Conservation (phyloP, 208 protist species). For the Trypanosoma melophagium region DNA sequence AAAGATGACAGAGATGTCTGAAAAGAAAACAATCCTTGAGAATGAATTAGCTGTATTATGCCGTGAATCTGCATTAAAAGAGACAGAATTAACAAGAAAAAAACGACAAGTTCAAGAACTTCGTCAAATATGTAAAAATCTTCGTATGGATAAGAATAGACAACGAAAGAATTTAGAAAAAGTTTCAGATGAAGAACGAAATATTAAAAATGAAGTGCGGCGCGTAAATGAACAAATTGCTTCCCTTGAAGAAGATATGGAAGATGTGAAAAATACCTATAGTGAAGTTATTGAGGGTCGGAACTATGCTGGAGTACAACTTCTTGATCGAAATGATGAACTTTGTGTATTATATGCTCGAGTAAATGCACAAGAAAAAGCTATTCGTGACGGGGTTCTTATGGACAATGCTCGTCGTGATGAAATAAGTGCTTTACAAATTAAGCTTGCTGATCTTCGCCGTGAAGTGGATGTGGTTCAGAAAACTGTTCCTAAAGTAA, state of each 20-base stretch:
- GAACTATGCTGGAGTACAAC: slow-evolving; percentile 94
- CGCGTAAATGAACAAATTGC: slow-evolving; percentile 92
- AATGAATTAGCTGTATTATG: slow-evolving; percentile 92
- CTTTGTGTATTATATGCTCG: slow-evolving; percentile 94
- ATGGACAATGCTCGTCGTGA: slow-evolving; percentile 81
- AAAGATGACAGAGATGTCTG: slow-evolving; percentile 92
- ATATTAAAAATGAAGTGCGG: slow-evolving; percentile 88
- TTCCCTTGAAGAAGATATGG: slow-evolving; percentile 86
- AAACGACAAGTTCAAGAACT: slow-evolving; percentile 82
- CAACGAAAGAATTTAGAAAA: slow-evolving; percentile 69
- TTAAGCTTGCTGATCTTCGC: slow-evolving; percentile 77
- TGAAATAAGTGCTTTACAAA: slow-evolving; percentile 64
- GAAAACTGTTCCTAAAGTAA: slow-evolving; percentile 73
- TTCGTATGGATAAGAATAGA: slow-evolving; percentile 86
- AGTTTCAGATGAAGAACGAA: slow-evolving; percentile 60
- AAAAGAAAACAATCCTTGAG: slow-evolving; percentile 96
- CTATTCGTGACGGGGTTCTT: slow-evolving; percentile 81
- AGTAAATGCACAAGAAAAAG: slow-evolving; percentile 90
- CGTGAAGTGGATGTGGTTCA: slow-evolving; percentile 83
- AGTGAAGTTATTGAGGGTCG: slow-evolving; percentile 86
- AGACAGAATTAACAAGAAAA: slow-evolving; percentile 80
- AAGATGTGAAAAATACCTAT: slow-evolving; percentile 79
- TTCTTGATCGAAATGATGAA: slow-evolving; percentile 97
- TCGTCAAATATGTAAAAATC: slow-evolving; percentile 56
- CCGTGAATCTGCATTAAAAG: slow-evolving; percentile 87